Evolutionary conservation across 768 basidiomycete species (phyloP), one percentile per base, ranked within the genome.

Genomic region (Trichaptum fuscoviolaceum): DNA sequence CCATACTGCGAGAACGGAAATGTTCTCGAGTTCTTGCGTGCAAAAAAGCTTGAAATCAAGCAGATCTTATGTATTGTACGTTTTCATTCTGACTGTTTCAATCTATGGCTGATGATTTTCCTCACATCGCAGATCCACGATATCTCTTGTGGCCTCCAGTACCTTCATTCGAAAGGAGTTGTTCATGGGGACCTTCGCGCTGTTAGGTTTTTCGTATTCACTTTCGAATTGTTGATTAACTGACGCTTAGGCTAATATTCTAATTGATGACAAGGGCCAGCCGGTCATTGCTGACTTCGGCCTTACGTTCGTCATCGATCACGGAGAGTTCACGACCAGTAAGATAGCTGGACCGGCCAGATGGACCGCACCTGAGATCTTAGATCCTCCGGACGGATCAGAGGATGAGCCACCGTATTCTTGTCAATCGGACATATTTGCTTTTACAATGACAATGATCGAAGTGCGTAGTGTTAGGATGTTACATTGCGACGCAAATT

Each of bases 1-100:
- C 66, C 69, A 1, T 75, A 67, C 57, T 74, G 71, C 58, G 20
- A 62, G 17, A 66, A 73, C 7, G 74, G 75, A 0, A 75, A 71
- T 64, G 69, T 77, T 24, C 64, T 71, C 1, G 30, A 69, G 7
- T 74, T 74, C 64, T 60, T 74, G 17, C 5, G 10, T 15, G 42
- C 12, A 52, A 4, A 52, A 12, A 52, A 15, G 42, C 42, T 12
- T 5, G 42, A 12, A 52, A 52, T 20, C 20, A 36, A 30, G 52
- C 23, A 26, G 34, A 9, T 61, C 67, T 25, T 58, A 52, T 26
- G 34, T 64, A 23, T 5, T 20, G 58, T 26, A 58, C 66, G 30
- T 25, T 61, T 60, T 26, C 66, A 62, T 26, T 24, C 58, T 15
- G 24, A 24, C 35, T 64, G 58, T 30, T 62, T 63, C 23, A 26